A percentile compares a stretch with the other conserved stretches of the same genome.
These are phyloP conservation scores for Ophiocytium majus DNA, from an alignment of 352 stramenopile genomes.

Conservation along the genomic window DNA sequence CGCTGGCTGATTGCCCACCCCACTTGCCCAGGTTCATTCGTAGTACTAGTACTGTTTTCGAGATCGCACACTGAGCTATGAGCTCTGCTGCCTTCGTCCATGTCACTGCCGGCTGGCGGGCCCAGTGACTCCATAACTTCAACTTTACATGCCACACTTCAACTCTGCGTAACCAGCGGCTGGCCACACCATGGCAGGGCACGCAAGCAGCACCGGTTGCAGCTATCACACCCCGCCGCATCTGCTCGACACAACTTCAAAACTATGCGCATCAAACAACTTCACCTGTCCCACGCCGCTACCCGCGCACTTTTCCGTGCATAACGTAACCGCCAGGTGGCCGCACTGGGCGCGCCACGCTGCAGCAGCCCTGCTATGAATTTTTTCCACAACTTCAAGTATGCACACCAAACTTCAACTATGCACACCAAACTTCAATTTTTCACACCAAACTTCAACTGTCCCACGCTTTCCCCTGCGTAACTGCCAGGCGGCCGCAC, in stretches of 20 bases:
- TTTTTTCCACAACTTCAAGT: background rate
- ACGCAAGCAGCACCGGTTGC: too few species aligned
- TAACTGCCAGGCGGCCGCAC: background rate
- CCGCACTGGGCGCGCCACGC: background rate
- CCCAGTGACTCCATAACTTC: background rate
- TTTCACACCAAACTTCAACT: background rate
- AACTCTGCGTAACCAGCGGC: too few species aligned
- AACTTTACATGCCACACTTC: background rate
- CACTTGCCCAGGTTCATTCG: too few species aligned
- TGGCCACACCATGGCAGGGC: too few species aligned
- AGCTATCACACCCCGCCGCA: background rate
- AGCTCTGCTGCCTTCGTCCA: too few species aligned
- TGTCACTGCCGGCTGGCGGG: too few species aligned
- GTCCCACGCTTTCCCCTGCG: too few species aligned
- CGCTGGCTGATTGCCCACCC: too few species aligned
- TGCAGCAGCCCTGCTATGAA: background rate
- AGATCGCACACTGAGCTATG: too few species aligned
- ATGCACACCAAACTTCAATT: background rate
- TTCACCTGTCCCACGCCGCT: too few species aligned
- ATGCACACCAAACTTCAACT: background rate
- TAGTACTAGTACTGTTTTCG: too few species aligned
- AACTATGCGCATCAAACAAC: background rate
- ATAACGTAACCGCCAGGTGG: background rate
- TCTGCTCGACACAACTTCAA: background rate
- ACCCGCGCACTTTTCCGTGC: background rate